Percentiles rank a stretch among this genome's conserved stretches.
Conservation (phyloP, 305 asterid species). For the Rubia balearica region DNA sequence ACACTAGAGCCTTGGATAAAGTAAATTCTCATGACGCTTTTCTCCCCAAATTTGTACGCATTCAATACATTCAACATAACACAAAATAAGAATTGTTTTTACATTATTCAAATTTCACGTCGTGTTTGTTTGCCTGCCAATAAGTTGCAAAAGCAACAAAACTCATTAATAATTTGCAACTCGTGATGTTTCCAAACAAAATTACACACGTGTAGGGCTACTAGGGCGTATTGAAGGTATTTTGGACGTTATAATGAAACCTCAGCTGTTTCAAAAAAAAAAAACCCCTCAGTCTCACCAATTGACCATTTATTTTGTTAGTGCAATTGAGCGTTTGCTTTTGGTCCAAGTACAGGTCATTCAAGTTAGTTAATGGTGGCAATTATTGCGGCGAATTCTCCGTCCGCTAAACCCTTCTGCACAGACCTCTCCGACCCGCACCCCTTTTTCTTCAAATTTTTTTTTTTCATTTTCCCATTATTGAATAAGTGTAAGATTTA, state of each 20-base stretch:
- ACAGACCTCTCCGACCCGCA: no score
- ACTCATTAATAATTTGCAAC: not conserved
- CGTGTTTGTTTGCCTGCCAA: not conserved
- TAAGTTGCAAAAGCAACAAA: not conserved
- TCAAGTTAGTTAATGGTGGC: constrained; percentile 18
- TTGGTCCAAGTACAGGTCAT: constrained; percentile 11
- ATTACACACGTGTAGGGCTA: not conserved
- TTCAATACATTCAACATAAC: no score
- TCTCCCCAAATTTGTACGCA: no score
- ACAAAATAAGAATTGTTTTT: not conserved
- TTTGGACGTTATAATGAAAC: constrained; percentile 17
- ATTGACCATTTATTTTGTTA: not conserved
- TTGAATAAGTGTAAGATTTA: no score
- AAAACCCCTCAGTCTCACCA: constrained; percentile 19
- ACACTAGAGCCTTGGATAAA: no score
- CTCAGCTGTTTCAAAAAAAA: no score
- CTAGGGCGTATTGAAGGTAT: not conserved
- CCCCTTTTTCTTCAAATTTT: no score
- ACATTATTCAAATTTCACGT: not conserved
- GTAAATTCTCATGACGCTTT: no score
- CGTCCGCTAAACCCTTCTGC: no score
- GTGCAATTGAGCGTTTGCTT: constrained; percentile 8
- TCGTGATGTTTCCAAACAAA: not conserved
- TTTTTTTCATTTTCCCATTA: no score
- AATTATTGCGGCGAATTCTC: no score